These are phyloP conservation scores for Knoxdaviesia capensis DNA, from an alignment of 2,329 filamentous ascomycete species.

Conservation along the genomic window DNA sequence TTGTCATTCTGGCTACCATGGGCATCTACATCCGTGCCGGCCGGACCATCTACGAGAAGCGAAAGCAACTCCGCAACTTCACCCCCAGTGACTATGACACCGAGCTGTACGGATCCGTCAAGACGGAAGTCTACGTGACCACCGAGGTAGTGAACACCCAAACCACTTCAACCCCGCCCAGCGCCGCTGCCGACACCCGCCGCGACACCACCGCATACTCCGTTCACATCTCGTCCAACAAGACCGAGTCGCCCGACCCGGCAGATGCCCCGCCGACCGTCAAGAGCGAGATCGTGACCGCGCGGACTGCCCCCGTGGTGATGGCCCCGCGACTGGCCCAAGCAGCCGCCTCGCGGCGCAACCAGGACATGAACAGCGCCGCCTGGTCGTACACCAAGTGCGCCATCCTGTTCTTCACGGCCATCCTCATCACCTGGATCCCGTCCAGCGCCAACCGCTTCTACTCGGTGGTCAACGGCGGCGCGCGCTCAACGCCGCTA, in stretches of 20 bases:
- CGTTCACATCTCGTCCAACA: no score
- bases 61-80: slow-evolving; percentile 29
- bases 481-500: slow-evolving; percentile 29
- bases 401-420: slow-evolving; percentile 43
- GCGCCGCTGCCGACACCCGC: slow-evolving; percentile 5
- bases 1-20: slow-evolving; percentile 6
- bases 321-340: no score
- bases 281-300: no score
- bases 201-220: slow-evolving; percentile 3
- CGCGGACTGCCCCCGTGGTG: no score
- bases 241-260: no score
- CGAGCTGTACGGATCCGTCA: slow-evolving; percentile 22
- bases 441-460: slow-evolving; percentile 53
- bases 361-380: slow-evolving; percentile 30
- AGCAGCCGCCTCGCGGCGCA: slow-evolving; percentile 6
- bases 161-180: slow-evolving; percentile 1
- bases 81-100: slow-evolving; percentile 19
- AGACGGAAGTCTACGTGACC: slow-evolving; percentile 34
- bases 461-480: slow-evolving; percentile 36
- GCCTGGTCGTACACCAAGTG: slow-evolving; percentile 46
- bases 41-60: slow-evolving; percentile 38
- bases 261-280: no score
- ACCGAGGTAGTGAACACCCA: slow-evolving; percentile 14
- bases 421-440: slow-evolving; percentile 47
- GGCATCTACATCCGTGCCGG: slow-evolving; percentile 25